Conservation (phyloP, 2,329 filamentous ascomycete genomes). For the Cladosporium colombiae region DNA sequence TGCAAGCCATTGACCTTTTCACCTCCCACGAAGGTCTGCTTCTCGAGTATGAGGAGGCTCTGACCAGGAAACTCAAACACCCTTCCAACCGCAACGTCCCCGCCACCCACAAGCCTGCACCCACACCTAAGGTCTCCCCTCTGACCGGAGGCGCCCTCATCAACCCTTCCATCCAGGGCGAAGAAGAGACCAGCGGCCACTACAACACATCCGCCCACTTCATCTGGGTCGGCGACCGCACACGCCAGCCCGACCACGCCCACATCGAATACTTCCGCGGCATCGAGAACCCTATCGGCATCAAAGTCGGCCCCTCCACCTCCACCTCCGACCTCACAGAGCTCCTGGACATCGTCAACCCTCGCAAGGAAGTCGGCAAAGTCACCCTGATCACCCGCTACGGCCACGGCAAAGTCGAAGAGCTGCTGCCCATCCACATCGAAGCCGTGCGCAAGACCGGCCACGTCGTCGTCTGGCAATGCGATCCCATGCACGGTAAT, state of each 20-base stretch:
- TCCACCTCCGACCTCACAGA: constrained; percentile 71
- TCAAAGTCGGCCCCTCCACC: constrained; percentile 93
- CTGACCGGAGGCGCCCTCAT: constrained; percentile 27
- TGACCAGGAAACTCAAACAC: constrained; percentile 74
- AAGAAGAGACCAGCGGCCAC: constrained; percentile 59
- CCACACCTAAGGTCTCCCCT: constrained; percentile 25
- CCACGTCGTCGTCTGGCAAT: constrained; percentile 88
- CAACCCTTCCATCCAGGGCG: constrained; percentile 21
- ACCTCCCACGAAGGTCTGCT: constrained; percentile 94
- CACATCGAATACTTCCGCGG: constrained; percentile 98
- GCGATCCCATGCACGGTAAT: constrained; percentile 96
- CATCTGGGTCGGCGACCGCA: constrained; percentile 97
- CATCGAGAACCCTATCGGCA: constrained; percentile 90
- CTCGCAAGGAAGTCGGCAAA: constrained; percentile 78
- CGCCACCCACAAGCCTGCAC: constrained; percentile 14
- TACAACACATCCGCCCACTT: constrained; percentile 97
- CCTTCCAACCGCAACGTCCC: constrained; percentile 53
- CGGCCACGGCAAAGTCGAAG: constrained; percentile 73
- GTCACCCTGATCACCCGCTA: constrained; percentile 96
- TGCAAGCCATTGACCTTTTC: constrained; percentile 91
- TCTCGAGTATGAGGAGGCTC: constrained; percentile 87
- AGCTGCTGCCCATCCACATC: constrained; percentile 81
- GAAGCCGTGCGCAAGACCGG: constrained; percentile 80
- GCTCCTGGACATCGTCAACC: constrained; percentile 85
- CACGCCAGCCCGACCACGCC: constrained; percentile 85